Percentiles rank a stretch among this genome's conserved stretches.
These are phyloP conservation scores for Hanseniaspora taiwanica DNA, from an alignment of 805 yeast genomes.

Conservation along the genomic window DNA sequence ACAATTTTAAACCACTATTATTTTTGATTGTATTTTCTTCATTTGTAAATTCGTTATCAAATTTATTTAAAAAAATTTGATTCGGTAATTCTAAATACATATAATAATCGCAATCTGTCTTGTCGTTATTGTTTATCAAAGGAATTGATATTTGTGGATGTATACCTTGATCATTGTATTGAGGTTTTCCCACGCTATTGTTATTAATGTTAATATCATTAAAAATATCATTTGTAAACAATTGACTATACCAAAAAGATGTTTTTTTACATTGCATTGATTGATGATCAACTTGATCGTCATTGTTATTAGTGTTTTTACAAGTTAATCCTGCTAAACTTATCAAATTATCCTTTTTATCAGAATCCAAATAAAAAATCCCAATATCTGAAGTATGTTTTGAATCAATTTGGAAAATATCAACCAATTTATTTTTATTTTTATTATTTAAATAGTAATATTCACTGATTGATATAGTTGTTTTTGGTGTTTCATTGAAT, in stretches of 20 bases:
- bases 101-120: slow-evolving; percentile 29
- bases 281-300: background rate
- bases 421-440: background rate
- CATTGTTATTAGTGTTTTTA: background rate
- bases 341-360: background rate
- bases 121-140: slow-evolving; percentile 6
- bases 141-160: slow-evolving; percentile 24
- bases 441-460: background rate
- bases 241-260: background rate
- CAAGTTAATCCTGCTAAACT: background rate
- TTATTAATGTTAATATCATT: too few relatives aligned
- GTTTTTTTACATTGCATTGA: background rate
- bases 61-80: slow-evolving; percentile 39
- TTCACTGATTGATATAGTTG: background rate
- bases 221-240: background rate
- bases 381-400: background rate
- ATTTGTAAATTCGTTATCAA: slow-evolving; percentile 22
- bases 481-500: background rate
- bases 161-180: slow-evolving; percentile 22
- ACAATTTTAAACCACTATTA: slow-evolving; percentile 21
- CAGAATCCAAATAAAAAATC: background rate
- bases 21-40: background rate
- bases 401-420: background rate
- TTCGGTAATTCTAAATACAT: slow-evolving; percentile 32
- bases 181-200: too few relatives aligned